A percentile compares a stretch with the other conserved stretches of the same genome.
These are phyloP conservation scores for Coccomyxa subellipsoidea DNA, from an alignment of 163 green algal genomes.

Conservation along the genomic window DNA sequence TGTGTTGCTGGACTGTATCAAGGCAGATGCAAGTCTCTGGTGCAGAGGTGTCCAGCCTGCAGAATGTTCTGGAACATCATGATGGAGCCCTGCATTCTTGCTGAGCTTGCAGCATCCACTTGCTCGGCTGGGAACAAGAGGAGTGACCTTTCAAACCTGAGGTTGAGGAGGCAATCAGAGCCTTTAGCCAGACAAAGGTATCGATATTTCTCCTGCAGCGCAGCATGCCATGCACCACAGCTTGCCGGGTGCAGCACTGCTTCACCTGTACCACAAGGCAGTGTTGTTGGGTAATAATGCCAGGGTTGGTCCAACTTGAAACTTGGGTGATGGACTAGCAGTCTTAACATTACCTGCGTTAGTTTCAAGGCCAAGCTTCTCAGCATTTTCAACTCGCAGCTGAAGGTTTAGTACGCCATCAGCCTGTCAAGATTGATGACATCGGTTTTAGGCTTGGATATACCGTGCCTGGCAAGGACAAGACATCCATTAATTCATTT, in stretches of 20 bases:
- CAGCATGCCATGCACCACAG: neutral
- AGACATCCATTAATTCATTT: too few species aligned
- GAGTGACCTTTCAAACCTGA: neutral
- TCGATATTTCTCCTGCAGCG: neutral
- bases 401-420: neutral
- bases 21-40: constrained; percentile 10
- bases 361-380: neutral
- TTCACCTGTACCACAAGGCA: too few species aligned
- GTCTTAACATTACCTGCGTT: too few species aligned
- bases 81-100: neutral
- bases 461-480: too few species aligned
- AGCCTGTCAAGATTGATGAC: neutral
- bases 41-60: constrained; percentile 12
- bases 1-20: constrained; percentile 24
- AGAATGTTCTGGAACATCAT: too few species aligned
- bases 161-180: neutral
- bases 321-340: too few species aligned
- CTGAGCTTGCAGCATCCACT: neutral
- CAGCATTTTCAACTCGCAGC: neutral
- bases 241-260: neutral
- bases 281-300: too few species aligned
- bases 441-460: too few species aligned
- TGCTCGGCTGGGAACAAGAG: neutral
- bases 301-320: too few species aligned
- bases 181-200: neutral